Conservation (phyloP, 345 rosid genomes). For the Erucastrum elatum region DNA sequence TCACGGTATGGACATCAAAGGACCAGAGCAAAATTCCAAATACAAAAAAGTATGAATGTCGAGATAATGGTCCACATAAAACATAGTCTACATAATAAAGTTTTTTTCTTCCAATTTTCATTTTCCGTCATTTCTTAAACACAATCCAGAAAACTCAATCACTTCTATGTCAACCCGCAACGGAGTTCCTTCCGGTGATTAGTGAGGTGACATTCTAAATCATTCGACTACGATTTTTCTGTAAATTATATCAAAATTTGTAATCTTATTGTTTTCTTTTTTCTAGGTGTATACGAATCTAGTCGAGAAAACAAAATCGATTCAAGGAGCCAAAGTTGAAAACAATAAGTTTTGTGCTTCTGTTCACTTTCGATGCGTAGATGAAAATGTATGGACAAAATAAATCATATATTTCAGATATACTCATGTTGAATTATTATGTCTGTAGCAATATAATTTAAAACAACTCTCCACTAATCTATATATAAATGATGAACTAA, state of each 20-base stretch:
- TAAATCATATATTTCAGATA: neutral
- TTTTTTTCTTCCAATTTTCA: neutral
- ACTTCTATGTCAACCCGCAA: conserved; percentile 77
- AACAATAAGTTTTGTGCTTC: conserved; percentile 92
- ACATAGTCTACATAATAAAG: neutral
- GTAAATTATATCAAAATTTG: neutral
- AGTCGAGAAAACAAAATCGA: conserved; percentile 59
- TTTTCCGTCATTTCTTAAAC: neutral
- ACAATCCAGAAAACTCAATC: conserved; percentile 48
- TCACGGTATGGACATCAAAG: conserved; percentile 99
- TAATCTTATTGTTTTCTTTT: neutral
- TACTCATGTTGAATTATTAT: neutral
- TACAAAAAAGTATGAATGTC: conserved; percentile 41
- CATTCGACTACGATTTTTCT: neutral
- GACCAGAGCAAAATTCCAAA: conserved; percentile 57
- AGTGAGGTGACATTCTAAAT: conserved; percentile 52
- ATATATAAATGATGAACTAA: neutral
- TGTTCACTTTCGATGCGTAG: conserved; percentile 87
- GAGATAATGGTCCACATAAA: neutral
- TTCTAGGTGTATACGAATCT: conserved; percentile 42
- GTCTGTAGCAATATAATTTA: neutral
- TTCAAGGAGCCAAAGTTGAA: conserved; percentile 74
- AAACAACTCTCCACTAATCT: neutral
- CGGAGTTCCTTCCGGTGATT: conserved; percentile 79
- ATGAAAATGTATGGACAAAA: conserved; percentile 57